phyloP scores from a whole-genome alignment of 2,329 filamentous ascomycete species.

The Paecilomyces fulvus region DNA sequence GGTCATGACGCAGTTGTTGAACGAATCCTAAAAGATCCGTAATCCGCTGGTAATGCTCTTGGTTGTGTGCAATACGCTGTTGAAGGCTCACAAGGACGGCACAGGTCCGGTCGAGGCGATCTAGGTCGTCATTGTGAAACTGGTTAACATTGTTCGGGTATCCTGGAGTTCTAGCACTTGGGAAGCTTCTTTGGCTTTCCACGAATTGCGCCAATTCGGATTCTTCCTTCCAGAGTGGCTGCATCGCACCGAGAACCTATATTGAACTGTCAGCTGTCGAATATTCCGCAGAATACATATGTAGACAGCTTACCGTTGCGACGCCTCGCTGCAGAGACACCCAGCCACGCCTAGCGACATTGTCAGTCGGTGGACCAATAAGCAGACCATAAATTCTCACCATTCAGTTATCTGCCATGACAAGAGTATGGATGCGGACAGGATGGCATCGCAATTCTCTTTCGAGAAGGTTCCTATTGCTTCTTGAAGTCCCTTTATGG shows the following conservation, averaged over 20 bases:
- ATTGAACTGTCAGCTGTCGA: conserved; percentile 1
- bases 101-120: conserved; percentile 58
- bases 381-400: conserved; percentile 47
- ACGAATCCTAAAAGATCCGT: conserved; percentile 64
- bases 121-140: conserved; percentile 56
- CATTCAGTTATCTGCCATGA: conserved; percentile 97
- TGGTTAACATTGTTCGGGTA: conserved; percentile 16
- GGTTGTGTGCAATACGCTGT: conserved; percentile 57
- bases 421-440: conserved; percentile 83
- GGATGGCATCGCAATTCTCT: conserved; percentile 79
- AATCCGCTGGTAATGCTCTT: conserved; percentile 60
- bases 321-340: conserved; percentile 86
- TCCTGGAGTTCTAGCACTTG: conserved; percentile 24
- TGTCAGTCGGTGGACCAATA: conserved; percentile 24
- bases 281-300: background rate
- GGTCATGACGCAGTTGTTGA: conserved; percentile 62
- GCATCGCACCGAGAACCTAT: conserved; percentile 84
- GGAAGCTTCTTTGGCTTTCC: conserved; percentile 32
- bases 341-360: conserved; percentile 68
- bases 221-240: conserved; percentile 73
- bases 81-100: conserved; percentile 52
- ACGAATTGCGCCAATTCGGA: conserved; percentile 51
- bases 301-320: conserved; percentile 58
- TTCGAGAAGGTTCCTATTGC: conserved; percentile 78
- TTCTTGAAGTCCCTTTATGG: conserved; percentile 78